Conservation (phyloP, 768 basidiomycete genomes). For the Hortiboletus flavorubellus region DNA sequence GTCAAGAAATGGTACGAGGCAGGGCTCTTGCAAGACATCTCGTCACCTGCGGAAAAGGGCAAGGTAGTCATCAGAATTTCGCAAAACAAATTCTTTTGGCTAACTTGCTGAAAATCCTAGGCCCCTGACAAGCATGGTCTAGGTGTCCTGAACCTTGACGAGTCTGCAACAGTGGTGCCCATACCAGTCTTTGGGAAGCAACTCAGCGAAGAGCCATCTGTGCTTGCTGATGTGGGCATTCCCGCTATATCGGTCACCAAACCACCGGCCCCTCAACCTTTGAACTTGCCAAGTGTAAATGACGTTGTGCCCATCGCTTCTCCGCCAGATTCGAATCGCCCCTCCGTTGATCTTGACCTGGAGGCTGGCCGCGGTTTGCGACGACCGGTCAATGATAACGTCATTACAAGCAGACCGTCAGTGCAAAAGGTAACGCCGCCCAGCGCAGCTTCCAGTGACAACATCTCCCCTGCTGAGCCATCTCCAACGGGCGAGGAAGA, state of each 20-base stretch:
- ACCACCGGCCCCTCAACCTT: constrained; percentile 67
- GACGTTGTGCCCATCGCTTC: constrained; percentile 51
- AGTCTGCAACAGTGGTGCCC: constrained; percentile 54
- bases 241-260: constrained; percentile 65
- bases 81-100: constrained; percentile 7
- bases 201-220: constrained; percentile 15
- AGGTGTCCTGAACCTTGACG: constrained; percentile 39
- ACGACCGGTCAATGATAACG: constrained; percentile 22
- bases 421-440: constrained; percentile 10
- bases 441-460: constrained; percentile 9
- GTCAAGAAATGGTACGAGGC: constrained; percentile 82
- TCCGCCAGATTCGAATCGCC: constrained; percentile 41
- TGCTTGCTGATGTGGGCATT: constrained; percentile 31
- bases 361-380: constrained; percentile 42
- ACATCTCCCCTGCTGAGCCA: constrained; percentile 17
- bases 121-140: constrained; percentile 43
- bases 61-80: constrained; percentile 40
- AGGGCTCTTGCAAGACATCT: constrained; percentile 59
- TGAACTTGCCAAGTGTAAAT: constrained; percentile 61
- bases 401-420: constrained; percentile 14
- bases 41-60: constrained; percentile 39
- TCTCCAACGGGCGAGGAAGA: constrained; percentile 30
- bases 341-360: constrained; percentile 36
- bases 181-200: constrained; percentile 56
- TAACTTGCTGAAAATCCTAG: constrained; percentile 28